These are phyloP conservation scores for Cyclotella atomus DNA, from an alignment of 108 stramenopile genomes.

Conservation along the genomic window DNA sequence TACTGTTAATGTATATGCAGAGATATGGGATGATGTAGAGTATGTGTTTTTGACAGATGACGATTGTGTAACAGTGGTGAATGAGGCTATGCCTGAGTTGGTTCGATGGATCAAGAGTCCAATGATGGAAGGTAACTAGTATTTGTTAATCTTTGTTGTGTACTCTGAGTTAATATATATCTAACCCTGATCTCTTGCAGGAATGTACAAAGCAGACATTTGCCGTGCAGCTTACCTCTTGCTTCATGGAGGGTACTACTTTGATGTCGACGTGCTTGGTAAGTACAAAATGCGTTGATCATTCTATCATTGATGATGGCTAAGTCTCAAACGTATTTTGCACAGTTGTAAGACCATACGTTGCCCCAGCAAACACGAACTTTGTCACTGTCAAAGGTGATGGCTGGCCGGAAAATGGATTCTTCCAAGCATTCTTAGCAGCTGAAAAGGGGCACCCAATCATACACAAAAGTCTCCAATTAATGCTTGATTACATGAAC, in stretches of 20 bases:
- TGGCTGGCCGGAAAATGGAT: slow-evolving; percentile 2
- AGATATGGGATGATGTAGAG: slow-evolving; percentile 21
- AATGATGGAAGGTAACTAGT: background rate
- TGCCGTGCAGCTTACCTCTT: slow-evolving; percentile 27
- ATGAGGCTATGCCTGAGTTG: background rate
- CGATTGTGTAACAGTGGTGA: slow-evolving; percentile 1
- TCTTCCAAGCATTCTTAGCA: slow-evolving; percentile 36
- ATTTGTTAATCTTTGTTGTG: background rate
- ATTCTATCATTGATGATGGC: background rate
- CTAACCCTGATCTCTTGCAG: background rate
- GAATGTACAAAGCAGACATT: slow-evolving; percentile 42
- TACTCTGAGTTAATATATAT: background rate
- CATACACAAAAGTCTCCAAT: slow-evolving; percentile 10
- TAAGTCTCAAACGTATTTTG: background rate
- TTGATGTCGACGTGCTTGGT: slow-evolving; percentile 40
- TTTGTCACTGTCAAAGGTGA: slow-evolving; percentile 33
- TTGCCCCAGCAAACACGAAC: slow-evolving; percentile 5
- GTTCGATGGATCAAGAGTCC: background rate
- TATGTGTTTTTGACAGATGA: slow-evolving; percentile 21
- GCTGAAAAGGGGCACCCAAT: slow-evolving; percentile 21
- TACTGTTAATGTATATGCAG: slow-evolving; percentile 17
- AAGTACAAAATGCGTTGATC: background rate
- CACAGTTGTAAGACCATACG: slow-evolving; percentile 19
- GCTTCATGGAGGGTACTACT: slow-evolving; percentile 40
- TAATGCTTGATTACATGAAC: slow-evolving; percentile 21